phyloP scores from a whole-genome alignment of 2,329 filamentous ascomycete species.

The Proliferodiscus dingleyae region DNA sequence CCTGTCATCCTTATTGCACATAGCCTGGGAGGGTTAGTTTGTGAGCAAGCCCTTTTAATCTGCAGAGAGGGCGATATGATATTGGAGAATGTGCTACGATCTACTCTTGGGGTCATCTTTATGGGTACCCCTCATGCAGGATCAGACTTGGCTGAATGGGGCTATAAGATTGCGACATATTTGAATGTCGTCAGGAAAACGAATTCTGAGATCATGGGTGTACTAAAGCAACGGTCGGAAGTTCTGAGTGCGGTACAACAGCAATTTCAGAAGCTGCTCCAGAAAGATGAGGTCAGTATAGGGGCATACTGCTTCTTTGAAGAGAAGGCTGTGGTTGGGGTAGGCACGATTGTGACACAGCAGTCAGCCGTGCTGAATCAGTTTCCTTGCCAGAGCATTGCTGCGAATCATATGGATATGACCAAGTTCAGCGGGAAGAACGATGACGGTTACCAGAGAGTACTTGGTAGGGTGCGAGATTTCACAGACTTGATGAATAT shows the following conservation, averaged over 20 bases:
- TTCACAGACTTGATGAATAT: background rate
- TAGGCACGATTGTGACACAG: conserved; percentile 8
- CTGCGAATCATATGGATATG: conserved; percentile 18
- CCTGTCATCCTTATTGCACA: conserved; percentile 19
- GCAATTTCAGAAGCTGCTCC: conserved; percentile 12
- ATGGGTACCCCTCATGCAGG: conserved; percentile 20
- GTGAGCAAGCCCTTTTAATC: conserved; percentile 12
- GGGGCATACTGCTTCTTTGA: conserved; percentile 11
- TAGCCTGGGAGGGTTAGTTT: conserved; percentile 18
- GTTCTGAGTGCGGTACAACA: conserved; percentile 7
- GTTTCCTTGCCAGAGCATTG: conserved; percentile 14
- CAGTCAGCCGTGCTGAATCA: conserved; percentile 9
- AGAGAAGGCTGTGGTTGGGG: conserved; percentile 4
- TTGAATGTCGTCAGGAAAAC: conserved; percentile 3
- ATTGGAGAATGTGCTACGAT: conserved; percentile 8
- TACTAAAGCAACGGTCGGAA: conserved; percentile 7
- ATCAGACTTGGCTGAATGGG: conserved; percentile 11
- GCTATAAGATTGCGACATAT: conserved; percentile 1
- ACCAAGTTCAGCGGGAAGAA: conserved; percentile 13
- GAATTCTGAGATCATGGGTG: conserved; percentile 4
- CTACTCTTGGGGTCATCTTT: conserved; percentile 15
- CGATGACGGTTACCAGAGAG: conserved; percentile 11
- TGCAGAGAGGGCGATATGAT: conserved; percentile 5
- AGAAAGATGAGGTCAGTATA: conserved; percentile 2
- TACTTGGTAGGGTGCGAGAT: conserved; percentile 9